phyloP scores from a whole-genome alignment of 352 stramenopile genomes.

The Phytopythium delawarense region DNA sequence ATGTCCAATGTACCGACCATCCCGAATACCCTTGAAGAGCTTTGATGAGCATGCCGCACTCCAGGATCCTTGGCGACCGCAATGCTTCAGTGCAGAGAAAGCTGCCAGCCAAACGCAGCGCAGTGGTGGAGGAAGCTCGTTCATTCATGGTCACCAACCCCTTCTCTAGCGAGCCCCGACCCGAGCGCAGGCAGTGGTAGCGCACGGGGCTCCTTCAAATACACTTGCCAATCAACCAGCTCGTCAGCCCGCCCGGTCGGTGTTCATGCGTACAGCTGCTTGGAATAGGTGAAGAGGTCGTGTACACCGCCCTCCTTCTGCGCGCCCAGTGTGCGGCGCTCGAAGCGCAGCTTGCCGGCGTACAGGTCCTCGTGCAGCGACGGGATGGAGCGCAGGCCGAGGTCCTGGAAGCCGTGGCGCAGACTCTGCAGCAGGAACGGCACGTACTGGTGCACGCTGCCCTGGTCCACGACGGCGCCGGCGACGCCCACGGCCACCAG shows the following conservation, averaged over 20 bases:
- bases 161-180: no score
- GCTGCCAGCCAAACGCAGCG: no score
- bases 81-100: no score
- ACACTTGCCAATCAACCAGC: neutral
- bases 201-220: neutral
- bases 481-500: conserved; percentile 98
- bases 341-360: conserved; percentile 85
- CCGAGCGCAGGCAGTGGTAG: neutral
- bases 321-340: conserved; percentile 95
- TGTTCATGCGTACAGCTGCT: conserved; percentile 70
- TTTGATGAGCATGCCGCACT: no score
- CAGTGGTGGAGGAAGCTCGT: no score
- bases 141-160: no score
- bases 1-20: no score
- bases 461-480: conserved; percentile 97
- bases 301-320: conserved; percentile 98
- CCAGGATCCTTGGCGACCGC: no score
- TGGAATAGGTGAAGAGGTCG: conserved; percentile 95
- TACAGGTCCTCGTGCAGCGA: conserved; percentile 81
- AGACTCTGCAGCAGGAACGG: conserved; percentile 98
- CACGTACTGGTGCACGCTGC: conserved; percentile 96
- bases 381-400: conserved; percentile 87
- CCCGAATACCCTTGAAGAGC: no score
- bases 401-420: conserved; percentile 96
- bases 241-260: no score